Evolutionary conservation across 108 stramenopile species (phyloP).

Genomic region (Discostella pseudostelligera): DNA sequence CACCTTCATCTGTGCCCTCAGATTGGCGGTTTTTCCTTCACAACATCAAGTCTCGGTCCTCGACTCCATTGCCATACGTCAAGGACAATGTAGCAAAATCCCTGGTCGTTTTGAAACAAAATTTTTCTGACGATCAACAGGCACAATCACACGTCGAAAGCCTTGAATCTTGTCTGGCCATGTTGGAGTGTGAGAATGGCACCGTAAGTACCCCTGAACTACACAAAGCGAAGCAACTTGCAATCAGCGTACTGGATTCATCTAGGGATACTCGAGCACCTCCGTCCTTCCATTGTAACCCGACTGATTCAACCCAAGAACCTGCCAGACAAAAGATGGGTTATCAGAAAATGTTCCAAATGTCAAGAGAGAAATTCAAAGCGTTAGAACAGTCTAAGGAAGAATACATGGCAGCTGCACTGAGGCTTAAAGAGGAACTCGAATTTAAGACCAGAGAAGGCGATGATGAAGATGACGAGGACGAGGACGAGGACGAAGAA

Average conservation of each 20-base stretch:
- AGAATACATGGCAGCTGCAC: constrained; percentile 80
- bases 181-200: constrained; percentile 19
- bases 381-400: constrained; percentile 55
- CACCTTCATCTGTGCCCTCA: constrained; percentile 46
- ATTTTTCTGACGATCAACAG: neutral
- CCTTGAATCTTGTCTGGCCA: constrained; percentile 48
- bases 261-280: constrained; percentile 46
- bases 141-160: constrained; percentile 16
- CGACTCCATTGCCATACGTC: constrained; percentile 18
- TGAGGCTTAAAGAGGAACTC: constrained; percentile 73
- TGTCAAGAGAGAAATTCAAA: constrained; percentile 58
- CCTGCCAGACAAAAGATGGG: constrained; percentile 57
- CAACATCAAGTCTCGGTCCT: constrained; percentile 49
- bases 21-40: constrained; percentile 77
- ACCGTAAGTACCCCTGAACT: constrained; percentile 18
- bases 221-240: constrained; percentile 40
- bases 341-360: constrained; percentile 40
- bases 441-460: constrained; percentile 60
- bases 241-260: constrained; percentile 47
- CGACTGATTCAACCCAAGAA: constrained; percentile 16
- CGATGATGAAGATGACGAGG: constrained; percentile 63
- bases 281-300: neutral
- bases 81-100: constrained; percentile 37
- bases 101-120: constrained; percentile 19
- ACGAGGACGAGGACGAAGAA: constrained; percentile 82